Evolutionary conservation across 2,329 filamentous ascomycete genomes (phyloP).

Genomic region (Helicocarpus griseus): DNA sequence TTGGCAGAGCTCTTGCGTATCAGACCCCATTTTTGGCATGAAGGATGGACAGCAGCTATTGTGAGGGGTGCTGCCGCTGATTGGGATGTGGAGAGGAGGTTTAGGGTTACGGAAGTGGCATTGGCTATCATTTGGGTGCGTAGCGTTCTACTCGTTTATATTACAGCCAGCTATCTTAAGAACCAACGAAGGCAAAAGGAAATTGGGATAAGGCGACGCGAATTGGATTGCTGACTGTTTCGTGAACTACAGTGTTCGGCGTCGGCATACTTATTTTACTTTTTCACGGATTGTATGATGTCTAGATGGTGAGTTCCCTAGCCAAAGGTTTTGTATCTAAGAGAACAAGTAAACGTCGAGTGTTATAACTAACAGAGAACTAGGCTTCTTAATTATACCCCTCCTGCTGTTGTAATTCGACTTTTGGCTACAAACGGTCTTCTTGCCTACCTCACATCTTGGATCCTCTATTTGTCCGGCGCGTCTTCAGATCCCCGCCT

Average conservation of each 20-base stretch:
- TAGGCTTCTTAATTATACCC: constrained; percentile 77
- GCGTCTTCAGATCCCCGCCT: constrained; percentile 61
- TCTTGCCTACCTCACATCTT: constrained; percentile 66
- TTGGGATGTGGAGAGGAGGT: constrained; percentile 39
- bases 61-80: constrained; percentile 26
- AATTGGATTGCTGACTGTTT: neutral
- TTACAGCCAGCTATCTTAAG: neutral
- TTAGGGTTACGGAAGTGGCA: constrained; percentile 57
- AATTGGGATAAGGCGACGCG: neutral
- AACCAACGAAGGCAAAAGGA: neutral
- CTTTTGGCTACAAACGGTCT: constrained; percentile 65
- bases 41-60: constrained; percentile 31
- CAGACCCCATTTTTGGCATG: constrained; percentile 31
- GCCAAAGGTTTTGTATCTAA: neutral
- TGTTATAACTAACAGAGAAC: neutral
- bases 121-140: constrained; percentile 66
- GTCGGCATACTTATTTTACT: constrained; percentile 69
- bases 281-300: constrained; percentile 79
- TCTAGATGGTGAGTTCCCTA: constrained; percentile 55
- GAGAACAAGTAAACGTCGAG: neutral
- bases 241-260: constrained; percentile 52
- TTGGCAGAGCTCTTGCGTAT: constrained; percentile 52
- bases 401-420: constrained; percentile 65
- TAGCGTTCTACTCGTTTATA: constrained; percentile 15
- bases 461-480: constrained; percentile 60